Evolutionary conservation across 2,329 filamentous ascomycete genomes (phyloP).

Genomic region (Aspergillus spinulosporus): DNA sequence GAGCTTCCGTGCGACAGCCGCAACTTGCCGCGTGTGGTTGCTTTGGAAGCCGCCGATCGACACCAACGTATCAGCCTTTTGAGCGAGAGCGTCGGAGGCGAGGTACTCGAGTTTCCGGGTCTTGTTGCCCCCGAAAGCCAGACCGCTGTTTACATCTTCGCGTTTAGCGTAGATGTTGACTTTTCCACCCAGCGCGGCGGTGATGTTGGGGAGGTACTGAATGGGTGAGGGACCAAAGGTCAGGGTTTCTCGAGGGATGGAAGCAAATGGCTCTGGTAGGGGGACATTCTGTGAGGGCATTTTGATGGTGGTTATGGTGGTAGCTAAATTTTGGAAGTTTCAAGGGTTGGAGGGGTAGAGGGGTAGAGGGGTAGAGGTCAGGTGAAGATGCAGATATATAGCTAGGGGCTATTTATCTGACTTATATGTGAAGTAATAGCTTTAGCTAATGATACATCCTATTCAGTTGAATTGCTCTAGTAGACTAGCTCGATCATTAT

Average conservation of each 20-base stretch:
- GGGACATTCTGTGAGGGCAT: neutral
- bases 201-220: conserved; percentile 13
- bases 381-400: neutral
- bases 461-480: too few relatives aligned
- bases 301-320: neutral
- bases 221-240: conserved; percentile 12
- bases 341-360: neutral
- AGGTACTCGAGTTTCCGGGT: conserved; percentile 15
- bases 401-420: neutral
- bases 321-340: neutral
- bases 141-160: conserved; percentile 12
- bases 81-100: conserved; percentile 3
- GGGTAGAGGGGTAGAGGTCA: too few relatives aligned
- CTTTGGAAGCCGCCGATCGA: conserved; percentile 36
- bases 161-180: conserved; percentile 13
- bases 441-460: neutral
- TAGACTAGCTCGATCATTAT: too few relatives aligned
- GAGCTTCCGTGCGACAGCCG: conserved; percentile 60
- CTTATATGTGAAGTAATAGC: neutral
- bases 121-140: conserved; percentile 13
- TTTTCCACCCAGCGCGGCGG: conserved; percentile 11
- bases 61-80: conserved; percentile 8
- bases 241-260: conserved; percentile 9
- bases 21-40: conserved; percentile 69
- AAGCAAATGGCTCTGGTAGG: conserved; percentile 11